Evolutionary conservation across 2,329 filamentous ascomycete species (phyloP).

Genomic region (Colletotrichum nymphaeae): DNA sequence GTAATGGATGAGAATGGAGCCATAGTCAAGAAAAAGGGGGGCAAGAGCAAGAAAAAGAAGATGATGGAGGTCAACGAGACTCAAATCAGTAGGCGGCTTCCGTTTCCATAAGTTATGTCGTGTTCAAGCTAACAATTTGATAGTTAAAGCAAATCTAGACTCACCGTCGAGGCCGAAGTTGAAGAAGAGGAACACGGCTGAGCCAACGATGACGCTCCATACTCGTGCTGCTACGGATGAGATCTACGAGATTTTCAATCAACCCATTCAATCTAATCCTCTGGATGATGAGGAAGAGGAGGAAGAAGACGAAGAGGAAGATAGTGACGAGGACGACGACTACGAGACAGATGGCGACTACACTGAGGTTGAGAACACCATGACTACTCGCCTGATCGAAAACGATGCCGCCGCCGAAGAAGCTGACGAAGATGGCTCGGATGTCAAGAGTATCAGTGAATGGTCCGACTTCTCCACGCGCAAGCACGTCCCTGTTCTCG

Average conservation of each 20-base stretch:
- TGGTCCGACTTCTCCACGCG: constrained; percentile 90
- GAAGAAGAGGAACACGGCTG: constrained; percentile 77
- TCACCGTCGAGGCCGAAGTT: constrained; percentile 89
- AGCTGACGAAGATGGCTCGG: constrained; percentile 61
- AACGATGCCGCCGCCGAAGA: constrained; percentile 57
- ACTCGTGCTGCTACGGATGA: constrained; percentile 96
- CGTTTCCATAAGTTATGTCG: neutral
- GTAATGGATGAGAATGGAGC: constrained; percentile 71
- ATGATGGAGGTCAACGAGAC: constrained; percentile 89
- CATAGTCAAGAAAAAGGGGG: constrained; percentile 58
- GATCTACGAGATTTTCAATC: constrained; percentile 97
- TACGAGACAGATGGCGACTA: constrained; percentile 82
- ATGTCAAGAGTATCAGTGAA: constrained; percentile 76
- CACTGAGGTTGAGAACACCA: constrained; percentile 86
- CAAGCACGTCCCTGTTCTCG: constrained; percentile 72
- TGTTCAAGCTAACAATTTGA: constrained; percentile 42
- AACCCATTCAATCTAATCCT: constrained; percentile 68
- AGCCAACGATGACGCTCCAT: constrained; percentile 98
- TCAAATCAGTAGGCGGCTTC: constrained; percentile 80
- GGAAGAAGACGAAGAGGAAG: constrained; percentile 57
- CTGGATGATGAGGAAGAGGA: constrained; percentile 47
- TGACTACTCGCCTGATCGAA: constrained; percentile 76
- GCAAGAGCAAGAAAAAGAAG: constrained; percentile 77
- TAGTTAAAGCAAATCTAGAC: constrained; percentile 93
- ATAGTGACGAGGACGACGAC: constrained; percentile 71